Conservation (phyloP, 2,329 filamentous ascomycete species). For the Exophiala alcalophila region DNA sequence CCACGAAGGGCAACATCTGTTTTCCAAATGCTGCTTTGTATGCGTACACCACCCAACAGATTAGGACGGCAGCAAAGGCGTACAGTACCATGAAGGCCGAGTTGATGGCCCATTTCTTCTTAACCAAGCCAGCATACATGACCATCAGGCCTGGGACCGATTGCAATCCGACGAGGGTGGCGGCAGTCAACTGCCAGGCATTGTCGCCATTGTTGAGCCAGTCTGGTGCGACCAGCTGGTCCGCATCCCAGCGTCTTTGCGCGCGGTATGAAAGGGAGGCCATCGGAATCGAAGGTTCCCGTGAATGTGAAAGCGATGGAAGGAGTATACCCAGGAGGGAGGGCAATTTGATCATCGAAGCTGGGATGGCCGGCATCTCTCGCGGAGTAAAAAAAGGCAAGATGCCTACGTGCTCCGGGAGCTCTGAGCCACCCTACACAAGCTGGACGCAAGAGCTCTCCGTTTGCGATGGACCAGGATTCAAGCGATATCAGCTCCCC, state of each 20-base stretch:
- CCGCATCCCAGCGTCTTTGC: conserved; percentile 26
- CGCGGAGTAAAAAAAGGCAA: conserved; percentile 16
- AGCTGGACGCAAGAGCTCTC: no score
- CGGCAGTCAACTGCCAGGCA: conserved; percentile 54
- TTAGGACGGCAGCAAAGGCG: conserved; percentile 48
- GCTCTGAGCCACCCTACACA: no score
- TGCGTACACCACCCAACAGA: conserved; percentile 51
- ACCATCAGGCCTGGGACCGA: conserved; percentile 51
- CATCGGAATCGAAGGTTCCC: neutral
- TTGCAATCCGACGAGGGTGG: conserved; percentile 49
- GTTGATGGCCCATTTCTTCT: conserved; percentile 50
- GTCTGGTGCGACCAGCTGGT: conserved; percentile 25
- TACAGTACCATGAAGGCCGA: conserved; percentile 54
- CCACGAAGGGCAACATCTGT: conserved; percentile 51
- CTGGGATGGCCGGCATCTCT: conserved; percentile 4
- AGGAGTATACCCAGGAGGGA: neutral
- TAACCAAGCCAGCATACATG: conserved; percentile 47
- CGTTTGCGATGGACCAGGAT: conserved; percentile 13
- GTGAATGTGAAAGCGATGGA: neutral
- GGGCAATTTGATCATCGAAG: neutral
- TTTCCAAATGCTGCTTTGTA: conserved; percentile 51
- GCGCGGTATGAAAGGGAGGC: conserved; percentile 5
- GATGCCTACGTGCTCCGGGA: no score
- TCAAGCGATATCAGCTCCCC: conserved; percentile 22
- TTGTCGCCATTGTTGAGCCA: conserved; percentile 50